These are phyloP conservation scores for Dactylellina haptotyla DNA, from an alignment of 2,329 filamentous ascomycete genomes.

Conservation along the genomic window DNA sequence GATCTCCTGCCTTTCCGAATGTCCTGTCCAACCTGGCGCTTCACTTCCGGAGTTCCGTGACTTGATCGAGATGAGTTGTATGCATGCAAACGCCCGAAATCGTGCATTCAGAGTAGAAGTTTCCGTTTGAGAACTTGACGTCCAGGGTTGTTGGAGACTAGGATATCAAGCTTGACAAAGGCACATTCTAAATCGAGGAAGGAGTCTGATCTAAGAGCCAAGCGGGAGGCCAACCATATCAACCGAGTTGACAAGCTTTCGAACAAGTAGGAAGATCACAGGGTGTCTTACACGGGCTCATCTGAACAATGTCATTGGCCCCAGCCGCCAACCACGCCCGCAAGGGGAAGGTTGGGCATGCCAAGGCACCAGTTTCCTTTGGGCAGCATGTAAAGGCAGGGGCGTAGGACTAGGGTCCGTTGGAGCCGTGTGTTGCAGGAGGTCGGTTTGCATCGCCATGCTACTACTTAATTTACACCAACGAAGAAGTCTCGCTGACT, in stretches of 20 bases:
- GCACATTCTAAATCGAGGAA: constrained; percentile 41
- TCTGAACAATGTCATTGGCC: constrained; percentile 37
- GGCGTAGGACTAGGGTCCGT: neutral
- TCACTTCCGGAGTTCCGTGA: constrained; percentile 12
- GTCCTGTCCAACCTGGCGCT: constrained; percentile 5
- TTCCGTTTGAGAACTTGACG: constrained; percentile 23
- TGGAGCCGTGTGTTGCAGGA: constrained; percentile 20
- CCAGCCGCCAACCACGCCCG: neutral
- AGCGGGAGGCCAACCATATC: constrained; percentile 22
- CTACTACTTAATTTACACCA: neutral
- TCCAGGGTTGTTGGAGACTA: constrained; percentile 27
- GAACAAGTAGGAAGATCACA: constrained; percentile 26
- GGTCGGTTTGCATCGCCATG: neutral
- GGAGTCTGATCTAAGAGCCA: constrained; percentile 18
- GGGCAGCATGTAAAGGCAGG: neutral
- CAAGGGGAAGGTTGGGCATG: constrained; percentile 37
- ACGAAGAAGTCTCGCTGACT: neutral
- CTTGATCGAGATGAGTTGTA: constrained; percentile 26
- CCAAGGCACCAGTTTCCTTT: constrained; percentile 28
- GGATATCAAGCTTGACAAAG: constrained; percentile 4
- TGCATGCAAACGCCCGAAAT: constrained; percentile 7
- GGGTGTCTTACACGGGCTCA: constrained; percentile 30
- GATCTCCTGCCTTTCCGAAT: constrained; percentile 40
- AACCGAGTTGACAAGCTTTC: constrained; percentile 41
- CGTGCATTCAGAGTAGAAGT: constrained; percentile 23